phyloP scores from a whole-genome alignment of 345 rosid species.

The Ceriops tagal region DNA sequence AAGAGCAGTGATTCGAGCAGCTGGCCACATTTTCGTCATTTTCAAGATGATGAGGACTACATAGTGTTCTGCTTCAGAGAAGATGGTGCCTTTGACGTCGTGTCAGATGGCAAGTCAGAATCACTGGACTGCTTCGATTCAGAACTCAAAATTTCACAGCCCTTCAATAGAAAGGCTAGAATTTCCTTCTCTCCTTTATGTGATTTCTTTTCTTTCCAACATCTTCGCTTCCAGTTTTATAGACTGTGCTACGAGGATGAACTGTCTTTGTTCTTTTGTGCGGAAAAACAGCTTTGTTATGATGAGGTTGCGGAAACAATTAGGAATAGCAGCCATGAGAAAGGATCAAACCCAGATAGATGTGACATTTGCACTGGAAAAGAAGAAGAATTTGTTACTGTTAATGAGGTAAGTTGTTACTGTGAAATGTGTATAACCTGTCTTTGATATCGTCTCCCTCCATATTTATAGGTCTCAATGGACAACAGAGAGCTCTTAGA shows the following conservation, averaged over 20 bases:
- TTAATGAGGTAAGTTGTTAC: not conserved
- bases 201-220: too few species aligned
- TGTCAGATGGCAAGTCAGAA: constrained; percentile 1
- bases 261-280: not conserved
- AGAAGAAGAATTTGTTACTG: too few species aligned
- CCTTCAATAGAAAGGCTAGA: too few species aligned
- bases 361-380: not conserved
- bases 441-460: too few species aligned
- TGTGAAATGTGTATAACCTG: too few species aligned
- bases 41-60: not conserved
- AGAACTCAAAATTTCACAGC: not conserved
- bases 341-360: not conserved
- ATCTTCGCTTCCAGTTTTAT: too few species aligned
- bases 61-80: constrained; percentile 11
- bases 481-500: constrained; percentile 10
- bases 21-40: not conserved
- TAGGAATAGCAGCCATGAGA: not conserved
- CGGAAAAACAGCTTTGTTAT: constrained; percentile 2
- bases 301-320: constrained; percentile 4
- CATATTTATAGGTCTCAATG: constrained; percentile 14
- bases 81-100: constrained; percentile 16
- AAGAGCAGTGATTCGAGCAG: constrained; percentile 2
- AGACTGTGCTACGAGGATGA: too few species aligned
- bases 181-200: too few species aligned
- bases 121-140: not conserved